These are phyloP conservation scores for Helminthosporium solani DNA, from an alignment of 2,329 filamentous ascomycete species.

Conservation along the genomic window DNA sequence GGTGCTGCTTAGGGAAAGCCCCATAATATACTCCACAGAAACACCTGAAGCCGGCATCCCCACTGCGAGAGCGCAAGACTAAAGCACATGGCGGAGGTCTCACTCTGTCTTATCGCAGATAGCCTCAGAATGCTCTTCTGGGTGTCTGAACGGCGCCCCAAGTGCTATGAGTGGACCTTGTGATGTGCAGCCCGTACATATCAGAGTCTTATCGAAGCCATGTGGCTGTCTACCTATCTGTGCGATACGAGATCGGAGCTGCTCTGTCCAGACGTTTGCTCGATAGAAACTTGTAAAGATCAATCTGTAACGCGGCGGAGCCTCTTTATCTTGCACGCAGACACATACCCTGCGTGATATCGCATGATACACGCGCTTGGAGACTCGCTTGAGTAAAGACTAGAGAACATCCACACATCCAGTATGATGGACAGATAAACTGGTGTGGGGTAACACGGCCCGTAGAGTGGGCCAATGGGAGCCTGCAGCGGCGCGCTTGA, in stretches of 20 bases:
- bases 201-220: background rate
- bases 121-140: background rate
- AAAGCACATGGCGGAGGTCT: background rate
- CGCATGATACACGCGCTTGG: background rate
- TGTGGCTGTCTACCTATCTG: background rate
- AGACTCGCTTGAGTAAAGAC: background rate
- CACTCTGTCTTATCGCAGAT: background rate
- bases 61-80: background rate
- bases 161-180: conserved; percentile 13
- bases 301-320: background rate
- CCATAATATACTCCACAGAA: background rate
- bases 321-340: background rate
- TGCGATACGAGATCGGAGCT: conserved; percentile 1
- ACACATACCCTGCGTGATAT: background rate
- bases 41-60: background rate
- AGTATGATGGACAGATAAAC: background rate
- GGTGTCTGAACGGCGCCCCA: background rate
- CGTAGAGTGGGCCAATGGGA: background rate
- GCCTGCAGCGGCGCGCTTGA: background rate
- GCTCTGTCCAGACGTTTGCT: background rate
- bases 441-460: conserved; percentile 1
- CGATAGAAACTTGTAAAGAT: background rate
- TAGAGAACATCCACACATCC: background rate
- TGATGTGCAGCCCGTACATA: conserved; percentile 7
- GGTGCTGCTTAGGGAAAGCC: background rate